These are phyloP conservation scores for Monilinia fructicola DNA, from an alignment of 2,329 filamentous ascomycete genomes.

Conservation along the genomic window DNA sequence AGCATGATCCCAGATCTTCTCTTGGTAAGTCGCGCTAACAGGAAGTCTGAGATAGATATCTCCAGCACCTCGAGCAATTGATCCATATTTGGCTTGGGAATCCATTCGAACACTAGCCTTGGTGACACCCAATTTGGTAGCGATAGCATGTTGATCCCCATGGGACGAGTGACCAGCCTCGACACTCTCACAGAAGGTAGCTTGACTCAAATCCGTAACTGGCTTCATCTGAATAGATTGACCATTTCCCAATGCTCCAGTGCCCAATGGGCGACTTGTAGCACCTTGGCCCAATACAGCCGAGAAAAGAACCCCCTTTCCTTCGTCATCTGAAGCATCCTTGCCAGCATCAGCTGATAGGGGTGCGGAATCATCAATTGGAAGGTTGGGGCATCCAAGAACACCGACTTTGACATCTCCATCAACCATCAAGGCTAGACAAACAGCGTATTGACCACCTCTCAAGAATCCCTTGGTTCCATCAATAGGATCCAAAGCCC, in stretches of 20 bases:
- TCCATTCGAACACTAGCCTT: slow-evolving; percentile 92
- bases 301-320: slow-evolving; percentile 84
- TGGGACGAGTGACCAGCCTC: slow-evolving; percentile 92
- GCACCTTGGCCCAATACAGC: slow-evolving; percentile 79
- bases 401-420: slow-evolving; percentile 93
- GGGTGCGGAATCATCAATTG: slow-evolving; percentile 74
- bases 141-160: slow-evolving; percentile 81
- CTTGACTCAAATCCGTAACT: slow-evolving; percentile 70
- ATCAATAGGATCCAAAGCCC: slow-evolving; percentile 96
- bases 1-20: slow-evolving; percentile 99
- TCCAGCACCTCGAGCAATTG: slow-evolving; percentile 88
- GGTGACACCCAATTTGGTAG: slow-evolving; percentile 81
- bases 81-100: slow-evolving; percentile 96
- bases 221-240: slow-evolving; percentile 77
- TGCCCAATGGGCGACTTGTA: slow-evolving; percentile 69
- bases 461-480: slow-evolving; percentile 96
- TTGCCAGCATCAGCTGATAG: slow-evolving; percentile 71
- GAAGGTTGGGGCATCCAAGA: slow-evolving; percentile 92
- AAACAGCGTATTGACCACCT: slow-evolving; percentile 96
- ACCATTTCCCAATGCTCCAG: slow-evolving; percentile 52
- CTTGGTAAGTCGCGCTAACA: slow-evolving; percentile 81
- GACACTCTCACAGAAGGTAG: slow-evolving; percentile 95
- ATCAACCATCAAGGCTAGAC: slow-evolving; percentile 86
- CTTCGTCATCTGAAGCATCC: slow-evolving; percentile 70
- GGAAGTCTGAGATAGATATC: slow-evolving; percentile 93